phyloP scores from a whole-genome alignment of 169 alveolate species.

The Plasmodium inui region DNA sequence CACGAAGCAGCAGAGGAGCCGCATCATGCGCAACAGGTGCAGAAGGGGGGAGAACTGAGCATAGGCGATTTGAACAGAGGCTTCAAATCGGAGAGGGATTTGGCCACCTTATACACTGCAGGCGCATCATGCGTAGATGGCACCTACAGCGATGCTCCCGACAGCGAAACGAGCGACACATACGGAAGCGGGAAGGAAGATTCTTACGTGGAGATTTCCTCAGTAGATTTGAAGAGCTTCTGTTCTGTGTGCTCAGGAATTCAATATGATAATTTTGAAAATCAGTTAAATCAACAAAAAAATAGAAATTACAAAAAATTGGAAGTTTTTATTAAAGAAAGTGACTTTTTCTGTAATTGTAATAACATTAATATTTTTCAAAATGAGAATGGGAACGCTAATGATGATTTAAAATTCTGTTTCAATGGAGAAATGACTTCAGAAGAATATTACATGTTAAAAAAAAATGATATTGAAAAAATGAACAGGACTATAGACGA shows the following conservation, averaged over 20 bases:
- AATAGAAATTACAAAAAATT: constrained; percentile 10
- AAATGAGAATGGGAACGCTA: background rate
- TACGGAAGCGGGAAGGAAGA: constrained; percentile 21
- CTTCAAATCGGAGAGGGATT: background rate
- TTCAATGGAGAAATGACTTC: constrained; percentile 6
- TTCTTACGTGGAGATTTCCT: constrained; percentile 23
- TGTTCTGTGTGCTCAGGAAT: constrained; percentile 62
- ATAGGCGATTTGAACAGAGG: background rate
- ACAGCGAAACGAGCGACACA: background rate
- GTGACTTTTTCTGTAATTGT: constrained; percentile 68
- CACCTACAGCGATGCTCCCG: background rate
- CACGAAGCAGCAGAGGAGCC: background rate
- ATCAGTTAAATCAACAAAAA: background rate
- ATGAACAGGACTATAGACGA: constrained; percentile 22
- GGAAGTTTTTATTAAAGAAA: constrained; percentile 54
- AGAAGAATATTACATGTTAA: constrained; percentile 43
- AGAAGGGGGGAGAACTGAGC: background rate
- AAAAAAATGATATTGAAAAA: constrained; percentile 30
- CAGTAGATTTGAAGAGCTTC: constrained; percentile 16
- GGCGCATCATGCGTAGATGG: background rate
- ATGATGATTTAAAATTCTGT: constrained; percentile 5
- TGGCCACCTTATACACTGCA: background rate
- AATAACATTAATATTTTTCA: constrained; percentile 17
- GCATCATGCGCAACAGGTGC: background rate
- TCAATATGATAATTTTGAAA: constrained; percentile 34